phyloP scores from a whole-genome alignment of 2,329 filamentous ascomycete genomes.

The Curvularia hawaiiensis region DNA sequence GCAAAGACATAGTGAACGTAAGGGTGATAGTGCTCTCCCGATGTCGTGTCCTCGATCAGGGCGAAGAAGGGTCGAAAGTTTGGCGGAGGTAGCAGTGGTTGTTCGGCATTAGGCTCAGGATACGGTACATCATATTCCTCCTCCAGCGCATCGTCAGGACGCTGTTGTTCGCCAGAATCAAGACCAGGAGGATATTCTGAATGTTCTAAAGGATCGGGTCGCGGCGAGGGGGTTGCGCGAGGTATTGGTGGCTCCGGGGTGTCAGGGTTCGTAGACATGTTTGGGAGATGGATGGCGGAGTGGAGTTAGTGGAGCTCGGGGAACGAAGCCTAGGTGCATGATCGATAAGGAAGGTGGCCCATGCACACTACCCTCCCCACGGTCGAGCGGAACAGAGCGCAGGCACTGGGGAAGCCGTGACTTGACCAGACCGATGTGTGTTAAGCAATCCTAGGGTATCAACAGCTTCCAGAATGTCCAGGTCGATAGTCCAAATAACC shows the following conservation, averaged over 20 bases:
- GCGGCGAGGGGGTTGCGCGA: slow-evolving; percentile 30
- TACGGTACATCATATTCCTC: slow-evolving; percentile 41
- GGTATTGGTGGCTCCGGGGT: slow-evolving; percentile 24
- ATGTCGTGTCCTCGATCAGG: slow-evolving; percentile 76
- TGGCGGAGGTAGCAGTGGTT: slow-evolving; percentile 48
- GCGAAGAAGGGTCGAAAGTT: slow-evolving; percentile 84
- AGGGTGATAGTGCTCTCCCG: slow-evolving; percentile 78
- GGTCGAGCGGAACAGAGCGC: neutral
- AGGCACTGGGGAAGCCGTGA: neutral
- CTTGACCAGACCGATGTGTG: neutral
- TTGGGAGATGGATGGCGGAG: slow-evolving; percentile 22
- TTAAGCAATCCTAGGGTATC: slow-evolving; percentile 30
- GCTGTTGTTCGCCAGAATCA: slow-evolving; percentile 25
- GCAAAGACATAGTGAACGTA: slow-evolving; percentile 90
- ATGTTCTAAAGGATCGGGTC: slow-evolving; percentile 29
- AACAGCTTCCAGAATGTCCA: slow-evolving; percentile 25
- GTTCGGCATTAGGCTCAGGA: slow-evolving; percentile 40
- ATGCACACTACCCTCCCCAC: slow-evolving; percentile 27
- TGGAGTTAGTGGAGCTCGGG: slow-evolving; percentile 31
- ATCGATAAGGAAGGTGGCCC: slow-evolving; percentile 31
- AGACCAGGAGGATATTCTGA: slow-evolving; percentile 33
- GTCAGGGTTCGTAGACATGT: slow-evolving; percentile 38
- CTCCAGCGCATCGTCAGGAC: slow-evolving; percentile 27
- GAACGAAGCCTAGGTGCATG: slow-evolving; percentile 20
- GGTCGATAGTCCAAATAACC: slow-evolving; percentile 2